Conservation (phyloP, 495 filamentous ascomycete genomes). For the Lineolata rhizophorae region DNA sequence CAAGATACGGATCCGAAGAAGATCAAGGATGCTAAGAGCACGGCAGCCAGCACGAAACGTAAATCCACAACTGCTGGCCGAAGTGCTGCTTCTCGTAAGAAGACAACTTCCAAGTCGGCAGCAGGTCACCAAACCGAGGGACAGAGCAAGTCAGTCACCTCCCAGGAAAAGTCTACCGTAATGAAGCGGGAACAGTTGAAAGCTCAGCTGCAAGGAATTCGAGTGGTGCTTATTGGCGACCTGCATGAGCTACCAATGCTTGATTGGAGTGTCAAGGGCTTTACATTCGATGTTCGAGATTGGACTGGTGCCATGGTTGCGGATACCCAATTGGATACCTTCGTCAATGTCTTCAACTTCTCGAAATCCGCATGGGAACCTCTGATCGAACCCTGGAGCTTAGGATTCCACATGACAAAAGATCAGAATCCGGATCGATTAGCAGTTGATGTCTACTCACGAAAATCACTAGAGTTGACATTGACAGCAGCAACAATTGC, state of each 20-base stretch:
- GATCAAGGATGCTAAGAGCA: conserved; percentile 40
- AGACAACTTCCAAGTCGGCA: not conserved
- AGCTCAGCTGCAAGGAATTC: conserved; percentile 64
- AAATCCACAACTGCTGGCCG: conserved; percentile 3
- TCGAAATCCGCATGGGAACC: conserved; percentile 98
- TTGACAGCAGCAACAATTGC: conserved; percentile 88
- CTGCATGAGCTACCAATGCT: conserved; percentile 84
- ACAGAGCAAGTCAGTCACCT: conserved; percentile 1
- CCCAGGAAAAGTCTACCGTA: conserved; percentile 28
- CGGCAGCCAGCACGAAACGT: conserved; percentile 11
- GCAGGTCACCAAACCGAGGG: not conserved
- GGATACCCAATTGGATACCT: conserved; percentile 75
- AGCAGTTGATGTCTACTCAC: conserved; percentile 66
- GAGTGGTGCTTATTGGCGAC: conserved; percentile 86
- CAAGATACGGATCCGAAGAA: conserved; percentile 36
- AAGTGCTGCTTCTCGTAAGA: not conserved
- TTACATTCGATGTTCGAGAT: conserved; percentile 61
- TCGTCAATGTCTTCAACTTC: conserved; percentile 95
- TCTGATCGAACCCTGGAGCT: conserved; percentile 84
- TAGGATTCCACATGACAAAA: conserved; percentile 75
- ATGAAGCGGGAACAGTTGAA: conserved; percentile 47
- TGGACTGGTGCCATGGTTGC: conserved; percentile 79
- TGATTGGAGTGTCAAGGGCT: conserved; percentile 83
- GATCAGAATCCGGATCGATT: conserved; percentile 52
- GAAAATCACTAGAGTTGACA: conserved; percentile 76